These are phyloP conservation scores for Penicillium dipodomyicola DNA, from an alignment of 495 filamentous ascomycete species.

Conservation along the genomic window DNA sequence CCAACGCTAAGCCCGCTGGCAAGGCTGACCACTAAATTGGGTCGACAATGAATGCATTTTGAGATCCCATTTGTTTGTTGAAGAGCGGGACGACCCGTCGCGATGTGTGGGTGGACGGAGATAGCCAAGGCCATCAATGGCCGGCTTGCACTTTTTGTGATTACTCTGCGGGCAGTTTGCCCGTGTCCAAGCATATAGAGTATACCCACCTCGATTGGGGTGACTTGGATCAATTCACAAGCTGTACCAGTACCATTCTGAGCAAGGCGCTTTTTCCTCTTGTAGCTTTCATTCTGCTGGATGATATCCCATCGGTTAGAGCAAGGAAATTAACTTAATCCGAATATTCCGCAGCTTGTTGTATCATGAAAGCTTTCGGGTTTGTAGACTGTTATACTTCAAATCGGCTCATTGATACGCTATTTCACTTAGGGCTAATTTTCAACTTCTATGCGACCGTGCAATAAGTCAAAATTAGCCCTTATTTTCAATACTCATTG, in stretches of 20 bases:
- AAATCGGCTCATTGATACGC: background rate
- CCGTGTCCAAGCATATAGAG: conserved; percentile 48
- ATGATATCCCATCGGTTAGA: background rate
- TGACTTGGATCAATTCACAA: conserved; percentile 46
- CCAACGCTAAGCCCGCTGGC: conserved; percentile 53
- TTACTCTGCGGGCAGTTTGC: conserved; percentile 37
- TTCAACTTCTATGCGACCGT: background rate
- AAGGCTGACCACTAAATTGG: conserved; percentile 46
- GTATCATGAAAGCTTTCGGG: background rate
- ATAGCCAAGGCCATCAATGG: conserved; percentile 21
- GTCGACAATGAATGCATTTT: conserved; percentile 17
- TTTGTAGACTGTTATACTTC: conserved; percentile 5
- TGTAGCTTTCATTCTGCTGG: background rate
- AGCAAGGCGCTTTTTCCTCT: background rate
- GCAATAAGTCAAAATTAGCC: background rate
- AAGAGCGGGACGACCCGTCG: conserved; percentile 17
- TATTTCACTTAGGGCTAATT: background rate
- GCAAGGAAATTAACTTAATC: background rate
- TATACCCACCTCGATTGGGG: conserved; percentile 31
- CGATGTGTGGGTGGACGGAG: conserved; percentile 16
- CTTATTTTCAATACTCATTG: background rate
- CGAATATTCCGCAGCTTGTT: background rate
- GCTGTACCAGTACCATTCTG: conserved; percentile 39
- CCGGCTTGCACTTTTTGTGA: conserved; percentile 28
- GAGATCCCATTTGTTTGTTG: conserved; percentile 20